These are phyloP conservation scores for Paraurostyla sp. DNA, from an alignment of 73 alveolate genomes.

Conservation along the genomic window DNA sequence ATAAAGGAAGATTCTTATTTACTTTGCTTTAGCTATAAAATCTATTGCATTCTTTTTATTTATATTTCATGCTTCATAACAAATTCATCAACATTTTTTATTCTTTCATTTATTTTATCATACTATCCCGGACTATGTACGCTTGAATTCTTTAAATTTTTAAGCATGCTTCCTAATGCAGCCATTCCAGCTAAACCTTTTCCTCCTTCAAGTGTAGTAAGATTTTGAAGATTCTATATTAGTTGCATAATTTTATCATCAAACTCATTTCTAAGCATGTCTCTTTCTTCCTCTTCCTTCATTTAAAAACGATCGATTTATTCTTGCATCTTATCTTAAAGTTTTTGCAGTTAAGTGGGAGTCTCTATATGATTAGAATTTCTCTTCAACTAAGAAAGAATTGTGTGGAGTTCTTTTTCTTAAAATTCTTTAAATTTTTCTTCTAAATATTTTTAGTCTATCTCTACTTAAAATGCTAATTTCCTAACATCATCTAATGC, in stretches of 20 bases:
- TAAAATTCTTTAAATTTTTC: neutral
- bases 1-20: slow-evolving; percentile 9
- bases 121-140: neutral
- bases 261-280: neutral
- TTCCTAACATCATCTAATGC: slow-evolving; percentile 8
- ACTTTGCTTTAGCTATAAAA: neutral
- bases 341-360: neutral
- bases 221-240: neutral
- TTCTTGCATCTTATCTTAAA: neutral
- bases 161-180: neutral
- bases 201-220: neutral
- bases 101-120: neutral
- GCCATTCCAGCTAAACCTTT: slow-evolving; percentile 25
- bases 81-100: neutral
- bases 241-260: slow-evolving; percentile 23
- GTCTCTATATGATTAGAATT: neutral
- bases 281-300: neutral
- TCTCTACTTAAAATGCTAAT: slow-evolving; percentile 3
- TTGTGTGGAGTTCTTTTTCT: neutral
- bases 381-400: neutral
- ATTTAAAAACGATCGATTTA: neutral
- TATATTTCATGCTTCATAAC: neutral
- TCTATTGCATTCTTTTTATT: neutral
- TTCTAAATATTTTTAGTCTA: slow-evolving; percentile 14
- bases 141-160: neutral